Evolutionary conservation across 352 stramenopile genomes (phyloP), one percentile per base, ranked within the genome.

Genomic region (Pilasporangium apinafurcum): DNA sequence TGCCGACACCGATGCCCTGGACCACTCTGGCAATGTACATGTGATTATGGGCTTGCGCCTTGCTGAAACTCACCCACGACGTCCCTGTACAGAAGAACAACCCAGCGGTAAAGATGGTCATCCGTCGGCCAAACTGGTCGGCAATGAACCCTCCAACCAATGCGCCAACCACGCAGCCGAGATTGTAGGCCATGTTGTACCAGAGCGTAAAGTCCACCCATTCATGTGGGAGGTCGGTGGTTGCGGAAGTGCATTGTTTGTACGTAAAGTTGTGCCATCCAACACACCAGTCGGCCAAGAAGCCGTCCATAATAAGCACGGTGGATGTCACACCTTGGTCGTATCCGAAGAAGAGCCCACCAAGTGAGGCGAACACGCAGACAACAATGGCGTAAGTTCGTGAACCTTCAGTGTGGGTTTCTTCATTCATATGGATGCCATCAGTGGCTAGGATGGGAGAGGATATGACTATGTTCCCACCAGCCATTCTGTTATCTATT

Each of bases 121-220:
- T 17, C 10, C 62, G 58, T 35, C 62, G 62, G 5, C 62, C 54
- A 21, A 63, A 50, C 21, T 60, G 53, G 40, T 72, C 62, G 0
- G 62, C 62, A 1, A 72, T 40, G 30, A 43, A 42, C 31, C 62
- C 62, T n/a, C 62, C 62, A 0, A 68, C 21, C 16, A 68, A 49
- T 12, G 62, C 62, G 17, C 62, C 62, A 8, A 37, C 52, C 30
- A 72, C 51, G 24, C 51, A 71, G 12, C 53, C 57, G 4, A 72
- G 40, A 42, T 72, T 67, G 50, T 72, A 72, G 8, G 56, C 30
- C 51, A 72, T 66, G 44, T 71, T 71, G 53, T 59, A 70, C 48
- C 53, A 54, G 21, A 59, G 48, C 7, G 44, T 62, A 49, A 63
- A 69, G 47, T 49, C 34, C 9, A 36, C 16, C 59, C 55, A 62